Evolutionary conservation across 179 eudicot genomes (phyloP).

Genomic region (Sideroxylon spinosum): DNA sequence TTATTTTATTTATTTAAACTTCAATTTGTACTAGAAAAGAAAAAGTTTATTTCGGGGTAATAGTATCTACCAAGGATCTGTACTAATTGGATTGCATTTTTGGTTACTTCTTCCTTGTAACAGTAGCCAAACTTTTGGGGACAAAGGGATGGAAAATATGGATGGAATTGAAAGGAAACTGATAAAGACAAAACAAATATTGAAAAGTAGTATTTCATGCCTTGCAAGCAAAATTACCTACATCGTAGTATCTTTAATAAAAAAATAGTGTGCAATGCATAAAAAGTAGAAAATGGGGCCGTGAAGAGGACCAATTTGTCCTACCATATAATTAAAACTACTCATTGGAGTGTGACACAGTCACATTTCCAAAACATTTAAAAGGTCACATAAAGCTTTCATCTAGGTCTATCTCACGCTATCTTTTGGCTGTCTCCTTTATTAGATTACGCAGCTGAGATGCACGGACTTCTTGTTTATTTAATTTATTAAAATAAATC

Average conservation of each 20-base stretch:
- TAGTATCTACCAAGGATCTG: no score
- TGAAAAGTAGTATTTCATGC: background rate
- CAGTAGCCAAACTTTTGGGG: no score
- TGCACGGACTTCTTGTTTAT: background rate
- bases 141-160: no score
- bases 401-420: background rate
- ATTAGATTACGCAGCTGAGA: background rate
- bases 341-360: background rate
- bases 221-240: background rate
- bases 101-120: no score
- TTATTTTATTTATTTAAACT: no score
- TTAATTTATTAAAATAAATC: background rate
- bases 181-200: no score
- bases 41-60: no score
- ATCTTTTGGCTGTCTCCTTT: background rate
- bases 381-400: no score
- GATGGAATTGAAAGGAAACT: no score
- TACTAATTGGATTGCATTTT: no score
- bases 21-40: no score
- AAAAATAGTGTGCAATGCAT: background rate
- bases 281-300: background rate
- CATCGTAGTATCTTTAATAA: background rate
- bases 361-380: no score
- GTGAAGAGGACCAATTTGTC: background rate
- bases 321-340: background rate